A percentile compares a stretch with the other conserved stretches of the same genome.
Conservation (phyloP, 1,284 basidiomycete genomes). For the Melampsora larici-populina region DNA sequence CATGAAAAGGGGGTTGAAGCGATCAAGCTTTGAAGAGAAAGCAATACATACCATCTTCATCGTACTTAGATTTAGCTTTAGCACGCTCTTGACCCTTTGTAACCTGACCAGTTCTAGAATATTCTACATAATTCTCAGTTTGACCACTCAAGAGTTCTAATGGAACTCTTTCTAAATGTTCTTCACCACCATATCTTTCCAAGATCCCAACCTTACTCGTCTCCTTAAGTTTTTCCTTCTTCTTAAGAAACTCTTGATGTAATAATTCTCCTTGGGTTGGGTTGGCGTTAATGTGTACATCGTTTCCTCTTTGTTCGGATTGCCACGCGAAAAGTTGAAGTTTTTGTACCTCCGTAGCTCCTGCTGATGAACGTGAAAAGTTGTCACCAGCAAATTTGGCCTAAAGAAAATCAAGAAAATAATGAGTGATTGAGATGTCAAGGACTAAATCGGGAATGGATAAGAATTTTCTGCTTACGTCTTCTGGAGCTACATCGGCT, state of each 20-base stretch:
- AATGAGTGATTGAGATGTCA: not conserved
- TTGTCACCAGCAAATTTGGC: conserved; percentile 93
- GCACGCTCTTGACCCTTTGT: conserved; percentile 86
- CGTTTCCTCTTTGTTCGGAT: conserved; percentile 84
- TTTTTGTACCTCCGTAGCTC: conserved; percentile 82
- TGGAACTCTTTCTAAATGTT: conserved; percentile 82
- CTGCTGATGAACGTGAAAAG: conserved; percentile 83
- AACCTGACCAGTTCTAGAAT: conserved; percentile 83
- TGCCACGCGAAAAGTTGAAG: conserved; percentile 98
- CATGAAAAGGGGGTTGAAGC: not conserved
- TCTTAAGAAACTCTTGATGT: conserved; percentile 82
- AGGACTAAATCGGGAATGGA: conserved; percentile 5
- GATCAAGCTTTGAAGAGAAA: conserved; percentile 31
- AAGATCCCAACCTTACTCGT: conserved; percentile 80
- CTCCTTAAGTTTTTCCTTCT: conserved; percentile 86
- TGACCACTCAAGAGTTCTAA: conserved; percentile 87
- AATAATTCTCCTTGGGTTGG: conserved; percentile 91
- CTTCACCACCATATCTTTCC: conserved; percentile 85
- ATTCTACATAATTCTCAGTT: conserved; percentile 96
- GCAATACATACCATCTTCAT: conserved; percentile 74
- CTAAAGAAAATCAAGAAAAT: conserved; percentile 55
- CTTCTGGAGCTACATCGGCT: conserved; percentile 72
- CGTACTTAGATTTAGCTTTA: conserved; percentile 82
- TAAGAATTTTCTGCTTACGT: conserved; percentile 59
- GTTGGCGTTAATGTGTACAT: conserved; percentile 92